Evolutionary conservation across 805 yeast genomes (phyloP).

Genomic region (Wickerhamiella brachini): DNA sequence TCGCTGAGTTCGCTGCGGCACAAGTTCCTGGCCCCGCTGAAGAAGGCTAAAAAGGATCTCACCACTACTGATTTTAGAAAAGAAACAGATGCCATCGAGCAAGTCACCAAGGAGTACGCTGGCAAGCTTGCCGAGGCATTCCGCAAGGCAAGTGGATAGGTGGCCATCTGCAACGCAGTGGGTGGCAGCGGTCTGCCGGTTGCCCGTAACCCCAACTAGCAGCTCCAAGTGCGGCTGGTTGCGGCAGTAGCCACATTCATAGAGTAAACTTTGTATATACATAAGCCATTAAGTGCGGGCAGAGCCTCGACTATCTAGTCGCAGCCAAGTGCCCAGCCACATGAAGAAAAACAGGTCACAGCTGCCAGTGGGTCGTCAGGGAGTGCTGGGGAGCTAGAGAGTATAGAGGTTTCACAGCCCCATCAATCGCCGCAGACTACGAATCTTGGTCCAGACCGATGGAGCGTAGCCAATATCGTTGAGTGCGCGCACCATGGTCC

Average conservation of each 20-base stretch:
- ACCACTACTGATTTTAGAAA: slow-evolving; percentile 31
- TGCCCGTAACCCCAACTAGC: no score
- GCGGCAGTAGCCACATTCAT: no score
- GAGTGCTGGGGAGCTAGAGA: no score
- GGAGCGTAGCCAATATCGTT: slow-evolving; percentile 65
- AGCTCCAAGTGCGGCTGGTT: no score
- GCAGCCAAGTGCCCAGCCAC: no score
- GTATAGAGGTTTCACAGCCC: background rate
- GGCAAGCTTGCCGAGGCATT: slow-evolving; percentile 42
- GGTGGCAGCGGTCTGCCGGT: no score
- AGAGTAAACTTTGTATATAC: background rate
- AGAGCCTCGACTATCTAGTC: no score
- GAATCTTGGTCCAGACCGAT: slow-evolving; percentile 54
- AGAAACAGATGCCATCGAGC: slow-evolving; percentile 49
- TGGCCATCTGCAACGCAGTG: no score
- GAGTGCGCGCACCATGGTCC: slow-evolving; percentile 74
- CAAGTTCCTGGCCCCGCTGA: slow-evolving; percentile 41
- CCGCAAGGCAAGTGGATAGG: slow-evolving; percentile 35
- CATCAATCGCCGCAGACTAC: slow-evolving; percentile 40
- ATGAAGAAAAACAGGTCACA: background rate
- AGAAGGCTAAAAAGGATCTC: slow-evolving; percentile 35
- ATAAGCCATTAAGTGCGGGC: background rate
- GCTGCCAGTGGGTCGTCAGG: no score
- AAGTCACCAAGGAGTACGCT: slow-evolving; percentile 48
- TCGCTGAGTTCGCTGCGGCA: slow-evolving; percentile 48